Percentiles rank a stretch among this genome's conserved stretches.
Conservation (phyloP, 257 asterid species). For the Euphrasia confusa region DNA sequence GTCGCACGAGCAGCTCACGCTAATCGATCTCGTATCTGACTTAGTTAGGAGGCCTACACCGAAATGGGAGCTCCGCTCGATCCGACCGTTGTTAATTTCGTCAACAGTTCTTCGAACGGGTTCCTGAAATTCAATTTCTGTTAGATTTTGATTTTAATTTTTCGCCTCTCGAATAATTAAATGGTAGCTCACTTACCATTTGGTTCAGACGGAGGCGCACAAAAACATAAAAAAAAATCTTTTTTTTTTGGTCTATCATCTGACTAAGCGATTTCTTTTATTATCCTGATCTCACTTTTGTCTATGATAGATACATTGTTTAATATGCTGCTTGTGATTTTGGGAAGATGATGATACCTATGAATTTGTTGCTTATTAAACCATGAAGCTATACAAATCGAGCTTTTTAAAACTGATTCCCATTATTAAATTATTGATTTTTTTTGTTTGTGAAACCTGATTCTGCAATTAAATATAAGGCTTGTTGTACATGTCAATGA, state of each 20-base stretch:
- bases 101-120: constrained; percentile 24
- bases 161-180: constrained; percentile 32
- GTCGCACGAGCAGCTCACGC: constrained; percentile 23
- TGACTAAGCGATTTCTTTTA: background rate
- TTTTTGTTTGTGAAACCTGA: background rate
- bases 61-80: constrained; percentile 1
- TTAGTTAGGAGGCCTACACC: constrained; percentile 41
- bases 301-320: constrained; percentile 9
- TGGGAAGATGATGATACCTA: constrained; percentile 46
- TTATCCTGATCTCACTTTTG: constrained; percentile 9
- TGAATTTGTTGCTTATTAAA: constrained; percentile 40
- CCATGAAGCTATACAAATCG: constrained; percentile 54
- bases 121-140: background rate
- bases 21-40: constrained; percentile 33
- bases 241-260: background rate
- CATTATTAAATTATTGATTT: background rate
- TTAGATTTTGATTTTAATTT: background rate
- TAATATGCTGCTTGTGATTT: background rate
- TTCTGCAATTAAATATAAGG: background rate
- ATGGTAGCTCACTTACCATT: constrained; percentile 18
- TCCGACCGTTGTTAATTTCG: constrained; percentile 8
- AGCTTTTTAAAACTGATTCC: constrained; percentile 83
- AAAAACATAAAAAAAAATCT: constrained; percentile 9
- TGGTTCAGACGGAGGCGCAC: constrained; percentile 43
- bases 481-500: background rate